Conservation (phyloP, 139 green algal genomes). For the Chlamydomonas incerta region DNA sequence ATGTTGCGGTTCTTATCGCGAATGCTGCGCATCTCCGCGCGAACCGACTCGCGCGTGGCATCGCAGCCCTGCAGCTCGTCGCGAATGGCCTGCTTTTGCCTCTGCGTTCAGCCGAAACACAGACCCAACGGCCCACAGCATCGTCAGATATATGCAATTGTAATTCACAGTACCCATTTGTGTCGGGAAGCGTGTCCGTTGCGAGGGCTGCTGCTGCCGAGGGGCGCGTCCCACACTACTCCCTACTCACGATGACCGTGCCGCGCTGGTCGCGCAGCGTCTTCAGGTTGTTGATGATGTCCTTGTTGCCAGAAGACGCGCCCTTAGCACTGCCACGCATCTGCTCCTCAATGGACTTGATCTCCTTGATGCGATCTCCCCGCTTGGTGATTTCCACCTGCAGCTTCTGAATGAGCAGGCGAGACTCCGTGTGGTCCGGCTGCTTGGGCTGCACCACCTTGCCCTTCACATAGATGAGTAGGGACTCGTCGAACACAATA, state of each 20-base stretch:
- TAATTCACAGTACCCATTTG: not conserved
- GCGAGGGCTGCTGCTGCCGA: not conserved
- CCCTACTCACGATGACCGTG: slow-evolving; percentile 58
- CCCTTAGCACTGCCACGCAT: slow-evolving; percentile 22
- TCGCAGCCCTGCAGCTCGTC: slow-evolving; percentile 56
- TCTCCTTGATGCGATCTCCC: slow-evolving; percentile 65
- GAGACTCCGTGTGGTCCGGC: slow-evolving; percentile 65
- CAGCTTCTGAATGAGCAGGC: slow-evolving; percentile 63
- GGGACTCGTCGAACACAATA: slow-evolving; percentile 49
- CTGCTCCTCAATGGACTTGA: slow-evolving; percentile 63
- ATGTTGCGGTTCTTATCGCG: slow-evolving; percentile 43
- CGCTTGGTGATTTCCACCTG: slow-evolving; percentile 63
- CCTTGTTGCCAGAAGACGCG: slow-evolving; percentile 37
- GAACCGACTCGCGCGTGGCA: slow-evolving; percentile 40
- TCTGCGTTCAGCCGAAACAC: slow-evolving; percentile 30
- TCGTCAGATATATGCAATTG: not conserved
- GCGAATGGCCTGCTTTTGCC: slow-evolving; percentile 59
- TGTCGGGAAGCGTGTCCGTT: not conserved
- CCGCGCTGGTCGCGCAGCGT: slow-evolving; percentile 51
- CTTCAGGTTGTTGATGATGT: slow-evolving; percentile 42
- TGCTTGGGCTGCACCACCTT: slow-evolving; percentile 49
- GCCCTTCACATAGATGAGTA: slow-evolving; percentile 59
- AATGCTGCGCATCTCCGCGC: slow-evolving; percentile 41
- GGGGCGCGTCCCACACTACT: not conserved
- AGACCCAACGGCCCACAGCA: not conserved